Conservation (phyloP, 495 filamentous ascomycete species). For the Aspergillus asperescens region DNA sequence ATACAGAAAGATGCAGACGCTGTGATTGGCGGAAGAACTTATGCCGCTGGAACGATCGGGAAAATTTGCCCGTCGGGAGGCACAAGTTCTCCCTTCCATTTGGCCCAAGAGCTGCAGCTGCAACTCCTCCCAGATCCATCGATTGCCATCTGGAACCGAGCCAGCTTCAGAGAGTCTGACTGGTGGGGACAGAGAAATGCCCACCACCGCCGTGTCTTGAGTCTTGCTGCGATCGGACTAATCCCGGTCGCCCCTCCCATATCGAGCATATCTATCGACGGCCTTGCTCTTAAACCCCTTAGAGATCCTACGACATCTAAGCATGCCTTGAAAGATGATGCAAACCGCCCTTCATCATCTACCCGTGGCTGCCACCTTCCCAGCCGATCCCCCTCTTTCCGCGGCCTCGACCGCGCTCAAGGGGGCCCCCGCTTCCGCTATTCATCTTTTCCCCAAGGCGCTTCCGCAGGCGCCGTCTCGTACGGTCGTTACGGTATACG, state of each 20-base stretch:
- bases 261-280: too few relatives aligned
- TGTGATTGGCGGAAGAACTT: slow-evolving; percentile 41
- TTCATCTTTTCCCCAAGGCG: slow-evolving; percentile 8
- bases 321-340: slow-evolving; percentile 41
- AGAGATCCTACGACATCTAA: background rate
- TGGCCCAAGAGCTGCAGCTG: background rate
- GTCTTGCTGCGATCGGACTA: background rate
- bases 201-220: background rate
- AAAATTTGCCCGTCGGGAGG: slow-evolving; percentile 22
- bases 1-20: too few relatives aligned
- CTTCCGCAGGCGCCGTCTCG: slow-evolving; percentile 18
- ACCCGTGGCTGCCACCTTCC: slow-evolving; percentile 35
- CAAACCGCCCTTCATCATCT: slow-evolving; percentile 35
- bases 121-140: slow-evolving; percentile 3
- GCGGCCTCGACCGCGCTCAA: slow-evolving; percentile 14
- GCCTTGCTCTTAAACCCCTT: background rate
- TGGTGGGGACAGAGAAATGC: slow-evolving; percentile 2
- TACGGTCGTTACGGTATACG: slow-evolving; percentile 56
- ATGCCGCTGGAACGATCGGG: slow-evolving; percentile 16
- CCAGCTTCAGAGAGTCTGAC: background rate
- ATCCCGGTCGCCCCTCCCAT: background rate
- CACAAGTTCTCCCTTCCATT: slow-evolving; percentile 6
- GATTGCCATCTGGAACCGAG: background rate
- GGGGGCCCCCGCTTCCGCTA: slow-evolving; percentile 1
- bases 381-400: slow-evolving; percentile 20